A percentile compares a stretch with the other conserved stretches of the same genome.
These are phyloP conservation scores for Aureobasidium sp. DNA, from an alignment of 2,329 filamentous ascomycete species.

Conservation along the genomic window DNA sequence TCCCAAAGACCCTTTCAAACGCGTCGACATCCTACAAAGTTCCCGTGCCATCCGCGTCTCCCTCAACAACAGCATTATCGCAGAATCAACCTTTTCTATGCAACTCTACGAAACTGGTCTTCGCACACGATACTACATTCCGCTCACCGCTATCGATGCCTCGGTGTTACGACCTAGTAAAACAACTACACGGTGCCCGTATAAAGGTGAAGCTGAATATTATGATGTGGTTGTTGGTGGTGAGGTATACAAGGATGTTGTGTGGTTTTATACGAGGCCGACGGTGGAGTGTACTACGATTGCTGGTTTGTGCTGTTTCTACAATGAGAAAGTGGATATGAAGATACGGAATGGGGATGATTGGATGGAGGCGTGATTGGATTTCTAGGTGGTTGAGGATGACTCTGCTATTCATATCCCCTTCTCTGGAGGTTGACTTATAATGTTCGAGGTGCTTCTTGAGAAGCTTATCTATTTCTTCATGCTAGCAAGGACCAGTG, in stretches of 20 bases:
- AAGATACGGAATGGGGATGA: constrained; percentile 40
- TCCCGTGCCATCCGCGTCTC: constrained; percentile 45
- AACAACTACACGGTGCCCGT: constrained; percentile 53
- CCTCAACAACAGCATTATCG: constrained; percentile 39
- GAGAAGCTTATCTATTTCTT: too few relatives aligned
- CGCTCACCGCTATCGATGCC: constrained; percentile 38
- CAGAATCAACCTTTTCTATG: constrained; percentile 35
- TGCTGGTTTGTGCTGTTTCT: constrained; percentile 50
- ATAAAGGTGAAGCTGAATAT: constrained; percentile 59
- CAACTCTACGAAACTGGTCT: constrained; percentile 55
- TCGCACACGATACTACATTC: constrained; percentile 51
- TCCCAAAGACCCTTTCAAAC: constrained; percentile 59
- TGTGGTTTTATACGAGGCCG: constrained; percentile 56
- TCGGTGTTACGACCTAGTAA: constrained; percentile 40
- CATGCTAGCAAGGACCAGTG: too few relatives aligned
- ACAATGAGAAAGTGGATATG: constrained; percentile 62
- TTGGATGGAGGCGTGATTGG: neutral
- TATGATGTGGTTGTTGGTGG: constrained; percentile 46
- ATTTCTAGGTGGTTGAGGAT: too few relatives aligned
- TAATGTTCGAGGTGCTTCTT: too few relatives aligned
- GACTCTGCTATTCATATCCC: too few relatives aligned
- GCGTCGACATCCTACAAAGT: constrained; percentile 53
- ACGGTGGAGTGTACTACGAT: constrained; percentile 48
- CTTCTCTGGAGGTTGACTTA: too few relatives aligned
- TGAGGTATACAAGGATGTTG: constrained; percentile 39